These are phyloP conservation scores for Persicaria tinctoria DNA, from an alignment of 148 eudicot genomes.

Conservation along the genomic window DNA sequence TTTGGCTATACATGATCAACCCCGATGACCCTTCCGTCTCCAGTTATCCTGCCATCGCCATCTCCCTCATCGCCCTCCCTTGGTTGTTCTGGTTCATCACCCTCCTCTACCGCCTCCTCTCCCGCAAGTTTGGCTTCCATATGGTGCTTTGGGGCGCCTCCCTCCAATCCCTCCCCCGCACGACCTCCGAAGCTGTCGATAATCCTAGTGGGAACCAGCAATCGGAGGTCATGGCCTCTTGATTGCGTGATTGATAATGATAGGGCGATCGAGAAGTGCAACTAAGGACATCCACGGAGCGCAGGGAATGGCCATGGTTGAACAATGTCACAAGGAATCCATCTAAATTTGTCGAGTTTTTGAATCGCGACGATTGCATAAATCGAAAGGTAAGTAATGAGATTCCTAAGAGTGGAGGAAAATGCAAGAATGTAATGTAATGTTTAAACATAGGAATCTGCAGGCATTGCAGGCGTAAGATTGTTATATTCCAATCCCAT, in stretches of 20 bases:
- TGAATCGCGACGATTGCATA: background rate
- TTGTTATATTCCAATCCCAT: no score
- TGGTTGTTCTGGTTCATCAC: conserved; percentile 44
- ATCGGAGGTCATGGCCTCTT: conserved; percentile 20
- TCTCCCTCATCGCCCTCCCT: conserved; percentile 30
- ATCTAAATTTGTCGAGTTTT: background rate
- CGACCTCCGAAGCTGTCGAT: background rate
- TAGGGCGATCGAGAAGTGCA: background rate
- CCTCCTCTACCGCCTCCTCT: conserved; percentile 28
- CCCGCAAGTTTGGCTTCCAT: conserved; percentile 33
- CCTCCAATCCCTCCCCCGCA: conserved; percentile 9
- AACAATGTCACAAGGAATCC: background rate
- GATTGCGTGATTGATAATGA: background rate
- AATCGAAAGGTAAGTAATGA: background rate
- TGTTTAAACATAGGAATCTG: no score
- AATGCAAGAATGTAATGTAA: no score
- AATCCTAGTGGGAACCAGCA: background rate
- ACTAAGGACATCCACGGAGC: background rate
- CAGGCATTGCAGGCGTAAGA: no score
- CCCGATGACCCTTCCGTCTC: conserved; percentile 16
- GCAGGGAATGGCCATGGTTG: background rate
- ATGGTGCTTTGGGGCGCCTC: conserved; percentile 25
- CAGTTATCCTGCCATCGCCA: conserved; percentile 26
- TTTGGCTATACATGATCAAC: conserved; percentile 26
- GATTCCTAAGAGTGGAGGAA: background rate